Conservation (phyloP, 2,329 filamentous ascomycete species). For the Claviceps sp. region DNA sequence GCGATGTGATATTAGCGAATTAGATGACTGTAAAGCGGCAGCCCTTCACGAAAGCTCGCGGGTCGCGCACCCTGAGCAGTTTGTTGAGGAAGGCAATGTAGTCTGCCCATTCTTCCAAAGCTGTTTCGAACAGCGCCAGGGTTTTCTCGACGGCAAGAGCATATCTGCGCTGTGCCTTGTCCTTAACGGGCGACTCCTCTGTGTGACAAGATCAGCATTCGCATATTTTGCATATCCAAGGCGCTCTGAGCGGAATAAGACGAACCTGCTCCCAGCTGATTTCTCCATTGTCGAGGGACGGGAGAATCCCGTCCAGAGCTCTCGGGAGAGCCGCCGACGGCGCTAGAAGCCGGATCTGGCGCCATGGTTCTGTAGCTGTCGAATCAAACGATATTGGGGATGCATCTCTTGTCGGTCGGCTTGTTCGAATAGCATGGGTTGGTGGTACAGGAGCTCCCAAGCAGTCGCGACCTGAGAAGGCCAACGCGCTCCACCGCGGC, state of each 20-base stretch:
- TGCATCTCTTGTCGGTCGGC: conserved; percentile 3
- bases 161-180: conserved; percentile 74
- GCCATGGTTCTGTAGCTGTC: conserved; percentile 35
- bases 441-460: background rate
- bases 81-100: conserved; percentile 95
- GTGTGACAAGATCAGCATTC: conserved; percentile 2
- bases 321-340: conserved; percentile 57
- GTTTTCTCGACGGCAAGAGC: conserved; percentile 77
- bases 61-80: conserved; percentile 59
- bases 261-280: conserved; percentile 65
- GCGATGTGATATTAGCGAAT: conserved; percentile 1
- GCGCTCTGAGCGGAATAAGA: conserved; percentile 5
- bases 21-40: background rate
- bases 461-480: background rate
- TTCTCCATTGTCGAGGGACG: conserved; percentile 61
- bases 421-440: conserved; percentile 4
- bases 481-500: too few relatives aligned
- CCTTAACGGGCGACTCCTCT: conserved; percentile 45
- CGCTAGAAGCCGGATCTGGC: conserved; percentile 44
- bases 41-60: background rate
- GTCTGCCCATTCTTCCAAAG: conserved; percentile 96
- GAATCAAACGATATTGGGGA: conserved; percentile 8
- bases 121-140: conserved; percentile 79
- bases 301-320: conserved; percentile 75
- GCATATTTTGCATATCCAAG: background rate